Percentiles rank a stretch among this genome's conserved stretches.
Evolutionary conservation across 768 basidiomycete species (phyloP).

Genomic region (Termitomyces sp.): DNA sequence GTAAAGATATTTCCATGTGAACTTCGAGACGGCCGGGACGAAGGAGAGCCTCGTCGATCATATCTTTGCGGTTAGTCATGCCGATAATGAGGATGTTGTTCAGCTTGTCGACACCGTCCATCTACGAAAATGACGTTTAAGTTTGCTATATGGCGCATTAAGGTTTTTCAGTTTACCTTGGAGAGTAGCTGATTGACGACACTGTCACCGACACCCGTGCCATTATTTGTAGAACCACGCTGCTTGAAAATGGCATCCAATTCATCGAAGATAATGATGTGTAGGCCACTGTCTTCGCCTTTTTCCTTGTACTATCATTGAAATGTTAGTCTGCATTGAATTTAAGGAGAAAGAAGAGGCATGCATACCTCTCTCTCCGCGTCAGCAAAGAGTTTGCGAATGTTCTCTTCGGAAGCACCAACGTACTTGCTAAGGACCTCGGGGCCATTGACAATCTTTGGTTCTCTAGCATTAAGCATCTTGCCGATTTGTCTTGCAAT

Average conservation of each 20-base stretch:
- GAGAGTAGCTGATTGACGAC: conserved; percentile 98
- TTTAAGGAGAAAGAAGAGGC: neutral
- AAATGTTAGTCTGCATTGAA: neutral
- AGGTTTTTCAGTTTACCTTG: conserved; percentile 49
- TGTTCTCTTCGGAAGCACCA: conserved; percentile 95
- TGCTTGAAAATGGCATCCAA: conserved; percentile 98
- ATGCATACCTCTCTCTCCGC: conserved; percentile 85
- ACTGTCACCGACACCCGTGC: conserved; percentile 98
- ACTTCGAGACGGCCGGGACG: conserved; percentile 98
- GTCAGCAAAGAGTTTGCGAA: conserved; percentile 95
- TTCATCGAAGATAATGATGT: conserved; percentile 99
- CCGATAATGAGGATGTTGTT: conserved; percentile 99
- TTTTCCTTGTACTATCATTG: conserved; percentile 84
- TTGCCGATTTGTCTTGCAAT: conserved; percentile 99
- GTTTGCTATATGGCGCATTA: neutral
- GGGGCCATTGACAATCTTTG: conserved; percentile 97
- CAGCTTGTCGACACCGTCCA: conserved; percentile 98
- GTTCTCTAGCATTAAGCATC: conserved; percentile 97
- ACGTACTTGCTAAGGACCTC: conserved; percentile 98
- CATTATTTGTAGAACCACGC: conserved; percentile 84
- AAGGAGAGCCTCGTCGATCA: conserved; percentile 97
- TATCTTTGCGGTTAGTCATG: conserved; percentile 97
- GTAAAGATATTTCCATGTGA: conserved; percentile 98
- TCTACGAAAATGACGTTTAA: conserved; percentile 38
- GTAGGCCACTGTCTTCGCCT: conserved; percentile 92